phyloP scores from a whole-genome alignment of 192 early-diverging fungal species.

The Gryganskiella cystojenkinii region DNA sequence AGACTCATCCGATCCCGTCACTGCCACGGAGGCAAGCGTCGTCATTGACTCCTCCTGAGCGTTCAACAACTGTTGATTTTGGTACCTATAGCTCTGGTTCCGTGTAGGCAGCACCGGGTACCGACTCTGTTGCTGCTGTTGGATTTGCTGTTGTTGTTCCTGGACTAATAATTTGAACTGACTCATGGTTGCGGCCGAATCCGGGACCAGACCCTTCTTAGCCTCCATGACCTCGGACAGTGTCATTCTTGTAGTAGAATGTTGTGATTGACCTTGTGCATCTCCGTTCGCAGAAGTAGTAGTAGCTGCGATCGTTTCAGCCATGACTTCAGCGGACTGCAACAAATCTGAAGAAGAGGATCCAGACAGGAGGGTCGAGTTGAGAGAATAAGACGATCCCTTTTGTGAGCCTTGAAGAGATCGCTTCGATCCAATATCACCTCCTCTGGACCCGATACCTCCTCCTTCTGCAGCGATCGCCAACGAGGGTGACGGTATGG shows the following conservation, averaged over 20 bases:
- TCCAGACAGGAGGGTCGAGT: too few species aligned
- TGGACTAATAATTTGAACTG: conserved; percentile 9
- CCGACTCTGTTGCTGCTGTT: background rate
- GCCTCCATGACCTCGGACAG: conserved; percentile 26
- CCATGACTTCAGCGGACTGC: too few species aligned
- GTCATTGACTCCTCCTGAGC: background rate
- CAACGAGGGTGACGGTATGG: too few species aligned
- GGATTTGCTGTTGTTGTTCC: background rate
- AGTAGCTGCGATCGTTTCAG: too few species aligned
- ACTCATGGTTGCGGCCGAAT: conserved; percentile 28
- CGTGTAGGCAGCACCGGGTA: background rate
- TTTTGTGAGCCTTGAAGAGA: too few species aligned
- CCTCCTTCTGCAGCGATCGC: background rate
- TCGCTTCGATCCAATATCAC: too few species aligned
- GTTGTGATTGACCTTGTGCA: background rate
- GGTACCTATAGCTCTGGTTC: background rate
- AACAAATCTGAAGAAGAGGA: too few species aligned
- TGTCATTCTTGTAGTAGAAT: background rate
- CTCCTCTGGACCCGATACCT: too few species aligned
- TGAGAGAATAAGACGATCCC: too few species aligned
- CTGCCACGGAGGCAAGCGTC: background rate
- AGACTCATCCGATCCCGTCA: background rate
- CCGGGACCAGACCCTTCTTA: conserved; percentile 28
- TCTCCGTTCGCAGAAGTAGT: too few species aligned
- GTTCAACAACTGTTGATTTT: background rate